Conservation (phyloP, 768 basidiomycete species). For the Hypsizygus marmoreus region DNA sequence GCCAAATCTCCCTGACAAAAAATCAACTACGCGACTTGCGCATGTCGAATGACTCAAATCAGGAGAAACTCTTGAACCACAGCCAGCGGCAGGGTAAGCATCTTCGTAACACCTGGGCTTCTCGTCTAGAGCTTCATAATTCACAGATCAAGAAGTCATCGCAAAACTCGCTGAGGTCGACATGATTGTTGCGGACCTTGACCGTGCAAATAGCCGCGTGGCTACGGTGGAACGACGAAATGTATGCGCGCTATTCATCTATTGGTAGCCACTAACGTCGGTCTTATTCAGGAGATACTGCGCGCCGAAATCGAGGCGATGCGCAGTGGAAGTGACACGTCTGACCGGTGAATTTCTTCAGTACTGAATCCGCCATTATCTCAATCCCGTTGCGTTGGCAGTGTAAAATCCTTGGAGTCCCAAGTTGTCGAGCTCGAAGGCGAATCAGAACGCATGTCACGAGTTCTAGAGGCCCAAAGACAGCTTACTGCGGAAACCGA, state of each 20-base stretch:
- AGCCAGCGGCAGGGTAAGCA: slow-evolving; percentile 83
- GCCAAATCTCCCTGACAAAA: slow-evolving; percentile 87
- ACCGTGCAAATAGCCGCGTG: slow-evolving; percentile 92
- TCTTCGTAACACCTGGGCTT: background rate
- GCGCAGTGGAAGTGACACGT: slow-evolving; percentile 73
- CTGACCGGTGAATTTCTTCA: slow-evolving; percentile 58
- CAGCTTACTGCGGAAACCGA: slow-evolving; percentile 48
- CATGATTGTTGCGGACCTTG: slow-evolving; percentile 92
- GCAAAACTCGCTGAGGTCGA: slow-evolving; percentile 92
- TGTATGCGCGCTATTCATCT: slow-evolving; percentile 44
- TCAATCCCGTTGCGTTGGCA: slow-evolving; percentile 28
- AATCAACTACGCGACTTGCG: slow-evolving; percentile 90
- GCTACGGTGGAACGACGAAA: slow-evolving; percentile 93
- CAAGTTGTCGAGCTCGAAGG: slow-evolving; percentile 77
- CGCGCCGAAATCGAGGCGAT: slow-evolving; percentile 94
- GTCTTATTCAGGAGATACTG: slow-evolving; percentile 72
- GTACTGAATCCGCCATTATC: background rate
- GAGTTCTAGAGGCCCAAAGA: slow-evolving; percentile 65
- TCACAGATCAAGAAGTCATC: slow-evolving; percentile 85
- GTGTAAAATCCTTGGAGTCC: slow-evolving; percentile 70
- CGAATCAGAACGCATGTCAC: slow-evolving; percentile 71
- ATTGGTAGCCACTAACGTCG: background rate
- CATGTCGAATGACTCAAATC: slow-evolving; percentile 87
- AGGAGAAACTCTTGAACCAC: slow-evolving; percentile 90
- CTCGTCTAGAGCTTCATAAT: too few species aligned